Percentiles rank a stretch among this genome's conserved stretches.
Evolutionary conservation across 139 green algal genomes (phyloP).

Genomic region (Chlamydomonas incerta): DNA sequence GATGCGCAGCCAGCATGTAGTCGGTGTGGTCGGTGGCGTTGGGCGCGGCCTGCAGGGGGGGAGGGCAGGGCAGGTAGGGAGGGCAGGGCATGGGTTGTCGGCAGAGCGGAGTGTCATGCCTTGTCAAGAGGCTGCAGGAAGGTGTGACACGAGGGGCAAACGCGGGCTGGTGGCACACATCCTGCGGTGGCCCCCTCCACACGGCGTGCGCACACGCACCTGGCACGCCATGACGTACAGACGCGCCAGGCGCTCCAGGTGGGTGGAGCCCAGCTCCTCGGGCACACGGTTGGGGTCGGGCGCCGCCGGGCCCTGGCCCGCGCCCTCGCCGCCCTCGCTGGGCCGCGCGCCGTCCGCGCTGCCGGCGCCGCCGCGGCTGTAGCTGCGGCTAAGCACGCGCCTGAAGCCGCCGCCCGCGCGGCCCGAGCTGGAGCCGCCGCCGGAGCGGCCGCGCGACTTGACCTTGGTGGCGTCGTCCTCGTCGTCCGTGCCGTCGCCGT

Average conservation of each 20-base stretch:
- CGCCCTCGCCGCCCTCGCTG: background rate
- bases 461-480: constrained; percentile 2
- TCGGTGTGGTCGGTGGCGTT: constrained; percentile 47
- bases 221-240: constrained; percentile 51
- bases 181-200: too few species aligned
- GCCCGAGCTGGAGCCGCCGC: background rate
- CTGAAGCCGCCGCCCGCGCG: background rate
- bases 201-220: background rate
- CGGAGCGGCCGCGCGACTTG: background rate
- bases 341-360: background rate
- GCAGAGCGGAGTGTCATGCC: too few species aligned
- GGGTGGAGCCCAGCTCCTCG: constrained; percentile 42
- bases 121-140: too few species aligned
- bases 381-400: constrained; percentile 5
- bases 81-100: too few species aligned
- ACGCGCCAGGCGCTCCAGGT: constrained; percentile 58
- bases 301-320: background rate
- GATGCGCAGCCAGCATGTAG: constrained; percentile 57
- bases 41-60: constrained; percentile 44
- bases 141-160: too few species aligned
- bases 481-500: constrained; percentile 17
- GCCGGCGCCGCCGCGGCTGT: background rate
- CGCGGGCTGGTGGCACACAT: too few species aligned
- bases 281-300: constrained; percentile 48
- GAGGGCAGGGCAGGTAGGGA: background rate